Evolutionary conservation across 2,329 filamentous ascomycete species (phyloP), one percentile per base, ranked within the genome.

Genomic region (Penicillium sclerotiorum): DNA sequence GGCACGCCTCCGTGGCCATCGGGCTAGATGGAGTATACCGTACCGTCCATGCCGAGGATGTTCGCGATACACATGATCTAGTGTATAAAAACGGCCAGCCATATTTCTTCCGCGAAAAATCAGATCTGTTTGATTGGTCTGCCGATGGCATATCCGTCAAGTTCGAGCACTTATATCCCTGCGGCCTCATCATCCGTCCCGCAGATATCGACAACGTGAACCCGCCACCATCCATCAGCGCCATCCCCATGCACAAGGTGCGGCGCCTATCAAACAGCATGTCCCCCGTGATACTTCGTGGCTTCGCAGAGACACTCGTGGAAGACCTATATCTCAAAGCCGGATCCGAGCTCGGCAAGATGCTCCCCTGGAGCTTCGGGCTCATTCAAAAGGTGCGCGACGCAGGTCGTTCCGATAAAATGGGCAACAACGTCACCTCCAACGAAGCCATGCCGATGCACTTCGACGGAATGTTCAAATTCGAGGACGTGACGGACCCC

Each of bases 401-500:
- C 52, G 68, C 69, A 1, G 77, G 76, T 0, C 61, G 64, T 1
- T 69, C 77, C 5, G 71, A 73, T 0, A 65, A 70, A 9, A 72
- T 75, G 0, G 63, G 76, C 17, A 82, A 82, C 53, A 82, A 81
- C 33, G 78, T 82, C 2, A 69, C 80, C 2, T 80, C 77, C 0
- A 71, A 74, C 1, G 79, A 82, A 50, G 76, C 76, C 53, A 81
- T 83, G 79, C 80, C 81, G 0, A 80, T 81, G 62, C 80, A 83
- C 55, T 83, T 76, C 30, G 80, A 83, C 42, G 81, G 80, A 0
- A 64, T 82, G 22, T 83, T 82, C 69, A 82, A 82, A 58, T 77
- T 78, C 0, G 69, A 72, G 8, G 76, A 76, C 44, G 60, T 70
- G 17, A 62, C 49, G 0, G 65, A 74, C 2, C 66, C 69, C 1